phyloP scores from a whole-genome alignment of 2,329 filamentous ascomycete genomes.

The Botryosphaeria dothidea region DNA sequence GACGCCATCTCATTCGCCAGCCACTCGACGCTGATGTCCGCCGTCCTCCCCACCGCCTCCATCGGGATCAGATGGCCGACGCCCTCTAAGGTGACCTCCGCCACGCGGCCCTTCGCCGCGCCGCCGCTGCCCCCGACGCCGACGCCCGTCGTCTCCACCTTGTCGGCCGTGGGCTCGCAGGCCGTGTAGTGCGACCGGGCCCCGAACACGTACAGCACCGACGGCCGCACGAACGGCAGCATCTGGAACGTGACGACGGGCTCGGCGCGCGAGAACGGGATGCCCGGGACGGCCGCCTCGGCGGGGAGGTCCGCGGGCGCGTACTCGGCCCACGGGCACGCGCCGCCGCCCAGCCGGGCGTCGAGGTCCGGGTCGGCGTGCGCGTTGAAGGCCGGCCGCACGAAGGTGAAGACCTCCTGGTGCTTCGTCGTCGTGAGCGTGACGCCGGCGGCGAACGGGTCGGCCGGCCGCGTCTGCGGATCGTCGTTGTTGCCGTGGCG shows the following conservation, averaged over 20 bases:
- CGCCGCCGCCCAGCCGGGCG: neutral
- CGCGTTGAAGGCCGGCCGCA: slow-evolving; percentile 59
- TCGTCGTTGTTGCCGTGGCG: too few relatives aligned
- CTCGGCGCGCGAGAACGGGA: slow-evolving; percentile 69
- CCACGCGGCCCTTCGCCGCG: slow-evolving; percentile 63
- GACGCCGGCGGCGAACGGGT: slow-evolving; percentile 44
- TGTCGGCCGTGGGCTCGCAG: slow-evolving; percentile 53
- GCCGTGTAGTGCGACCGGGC: slow-evolving; percentile 58
- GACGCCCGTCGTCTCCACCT: slow-evolving; percentile 63
- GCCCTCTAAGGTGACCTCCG: slow-evolving; percentile 62
- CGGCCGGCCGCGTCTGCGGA: slow-evolving; percentile 4
- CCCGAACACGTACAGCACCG: slow-evolving; percentile 71
- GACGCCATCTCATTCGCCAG: slow-evolving; percentile 21
- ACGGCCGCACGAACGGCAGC: slow-evolving; percentile 63
- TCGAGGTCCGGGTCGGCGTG: neutral
- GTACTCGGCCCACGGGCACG: slow-evolving; percentile 20
- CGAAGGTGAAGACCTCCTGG: slow-evolving; percentile 81
- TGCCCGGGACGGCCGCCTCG: slow-evolving; percentile 33
- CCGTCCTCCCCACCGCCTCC: slow-evolving; percentile 70
- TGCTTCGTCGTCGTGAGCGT: slow-evolving; percentile 82
- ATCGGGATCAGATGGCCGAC: slow-evolving; percentile 82
- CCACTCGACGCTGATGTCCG: slow-evolving; percentile 43
- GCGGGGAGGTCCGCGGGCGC: slow-evolving; percentile 28
- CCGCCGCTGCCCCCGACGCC: slow-evolving; percentile 70
- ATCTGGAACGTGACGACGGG: slow-evolving; percentile 56